phyloP scores from a whole-genome alignment of 257 asterid genomes.

The Nicotiana sylvestris region DNA sequence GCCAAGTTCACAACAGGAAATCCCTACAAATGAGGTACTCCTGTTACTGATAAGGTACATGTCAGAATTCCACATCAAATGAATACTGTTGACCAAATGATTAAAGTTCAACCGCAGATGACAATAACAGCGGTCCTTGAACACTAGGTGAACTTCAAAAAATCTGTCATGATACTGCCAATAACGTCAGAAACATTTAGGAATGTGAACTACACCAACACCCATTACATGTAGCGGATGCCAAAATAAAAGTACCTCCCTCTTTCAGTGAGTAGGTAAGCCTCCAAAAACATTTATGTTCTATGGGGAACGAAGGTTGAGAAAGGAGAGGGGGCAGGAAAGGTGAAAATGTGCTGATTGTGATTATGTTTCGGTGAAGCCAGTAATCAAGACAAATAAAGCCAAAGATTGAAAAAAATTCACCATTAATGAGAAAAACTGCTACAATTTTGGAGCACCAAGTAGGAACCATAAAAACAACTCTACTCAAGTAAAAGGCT shows the following conservation, averaged over 20 bases:
- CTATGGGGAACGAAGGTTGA: neutral
- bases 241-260: neutral
- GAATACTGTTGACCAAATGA: neutral
- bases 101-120: neutral
- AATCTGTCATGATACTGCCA: neutral
- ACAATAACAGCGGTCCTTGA: neutral
- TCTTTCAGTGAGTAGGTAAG: neutral
- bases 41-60: neutral
- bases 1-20: slow-evolving; percentile 51
- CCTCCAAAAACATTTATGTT: neutral
- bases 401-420: neutral
- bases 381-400: neutral
- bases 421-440: neutral
- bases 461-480: neutral
- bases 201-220: neutral
- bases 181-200: neutral
- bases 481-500: neutral
- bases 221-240: neutral
- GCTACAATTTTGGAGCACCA: neutral
- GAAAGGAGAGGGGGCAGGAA: neutral
- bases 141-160: neutral
- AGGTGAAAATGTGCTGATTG: neutral
- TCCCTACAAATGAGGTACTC: slow-evolving; percentile 42
- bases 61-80: slow-evolving; percentile 7
- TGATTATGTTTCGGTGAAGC: neutral